Base-by-base conservation (phyloP, 176 grass and related monocot genomes). In the Aegilops tauschii region DNA sequence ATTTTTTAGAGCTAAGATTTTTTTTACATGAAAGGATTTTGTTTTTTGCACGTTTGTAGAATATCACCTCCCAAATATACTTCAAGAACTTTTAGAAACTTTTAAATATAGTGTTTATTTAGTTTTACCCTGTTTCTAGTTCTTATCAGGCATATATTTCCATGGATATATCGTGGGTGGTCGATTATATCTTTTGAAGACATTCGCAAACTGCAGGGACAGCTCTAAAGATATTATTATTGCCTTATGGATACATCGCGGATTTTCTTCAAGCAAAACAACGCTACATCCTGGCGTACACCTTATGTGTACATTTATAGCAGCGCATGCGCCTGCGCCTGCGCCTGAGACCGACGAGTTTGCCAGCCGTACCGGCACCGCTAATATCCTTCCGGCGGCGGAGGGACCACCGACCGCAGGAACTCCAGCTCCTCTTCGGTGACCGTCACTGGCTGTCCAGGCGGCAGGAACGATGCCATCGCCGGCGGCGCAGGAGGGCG, bases 401-500 rank as follows among this genome's bases (percentile, higher is more conserved):
- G 11, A 36, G 79, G 79, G 10, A 89, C 40, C 11, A 84, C 35
- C 2, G 67, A 85, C 4, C 12, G 35, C 12, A 81, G 77, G 52
- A 81, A 49, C 39, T 61, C 63, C 23, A 78, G n/a, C 79, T 82
- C 83, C 64, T 77, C 72, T 0, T 78, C 71, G 1, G 83, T 78
- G 21, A 82, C 68, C 9, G 72, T 63, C 29, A 78, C 76, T 10
- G 69, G 82, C 8, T 23, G 56, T 42, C 39, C 20, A 10, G 81
- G 47, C 13, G 37, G 52, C 14, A 42, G 45, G 0, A 32, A 68
- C 29, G 69, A 45, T 61, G n/a, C 12, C 18, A 9, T 14, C 4
- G 44, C 58, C 25, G 12, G 16, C 59, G 80, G 12, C 20, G 34
- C 23, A 23, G 47, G 62, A 9, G 4, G 12, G 3, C 0, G 20